These are phyloP conservation scores for Mycena maculata DNA, from an alignment of 768 basidiomycete species.

Conservation along the genomic window DNA sequence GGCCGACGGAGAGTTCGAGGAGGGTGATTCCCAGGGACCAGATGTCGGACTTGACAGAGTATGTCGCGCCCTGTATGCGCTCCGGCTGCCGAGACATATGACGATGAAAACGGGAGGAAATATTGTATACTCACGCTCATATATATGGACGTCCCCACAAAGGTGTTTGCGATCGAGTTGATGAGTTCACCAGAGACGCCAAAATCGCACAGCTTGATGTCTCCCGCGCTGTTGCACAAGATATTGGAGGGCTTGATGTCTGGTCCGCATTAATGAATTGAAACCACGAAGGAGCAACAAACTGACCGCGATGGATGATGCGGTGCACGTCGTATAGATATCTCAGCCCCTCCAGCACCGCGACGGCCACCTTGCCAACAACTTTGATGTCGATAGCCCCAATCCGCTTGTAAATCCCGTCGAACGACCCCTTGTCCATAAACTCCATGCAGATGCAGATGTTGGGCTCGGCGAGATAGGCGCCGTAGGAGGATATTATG, in stretches of 20 bases:
- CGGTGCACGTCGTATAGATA: slow-evolving; percentile 98
- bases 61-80: slow-evolving; percentile 98
- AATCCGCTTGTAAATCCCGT: slow-evolving; percentile 95
- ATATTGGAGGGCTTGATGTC: slow-evolving; percentile 99
- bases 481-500: slow-evolving; percentile 97
- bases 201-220: slow-evolving; percentile 99
- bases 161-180: slow-evolving; percentile 98
- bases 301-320: slow-evolving; percentile 97
- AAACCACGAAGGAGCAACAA: slow-evolving; percentile 40
- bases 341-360: slow-evolving; percentile 93
- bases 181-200: slow-evolving; percentile 99
- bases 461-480: slow-evolving; percentile 96
- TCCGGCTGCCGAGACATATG: slow-evolving; percentile 74
- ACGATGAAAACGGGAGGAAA: slow-evolving; percentile 21
- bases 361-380: slow-evolving; percentile 91
- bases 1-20: slow-evolving; percentile 95
- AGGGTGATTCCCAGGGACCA: slow-evolving; percentile 98
- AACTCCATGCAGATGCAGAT: slow-evolving; percentile 99
- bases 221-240: slow-evolving; percentile 90
- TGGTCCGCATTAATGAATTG: slow-evolving; percentile 44
- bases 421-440: slow-evolving; percentile 94
- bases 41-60: slow-evolving; percentile 98
- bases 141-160: slow-evolving; percentile 99
- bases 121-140: slow-evolving; percentile 85
- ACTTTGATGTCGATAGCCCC: slow-evolving; percentile 94